Conservation (phyloP, 2,329 filamentous ascomycete species). For the Stachybotrys echinatus region DNA sequence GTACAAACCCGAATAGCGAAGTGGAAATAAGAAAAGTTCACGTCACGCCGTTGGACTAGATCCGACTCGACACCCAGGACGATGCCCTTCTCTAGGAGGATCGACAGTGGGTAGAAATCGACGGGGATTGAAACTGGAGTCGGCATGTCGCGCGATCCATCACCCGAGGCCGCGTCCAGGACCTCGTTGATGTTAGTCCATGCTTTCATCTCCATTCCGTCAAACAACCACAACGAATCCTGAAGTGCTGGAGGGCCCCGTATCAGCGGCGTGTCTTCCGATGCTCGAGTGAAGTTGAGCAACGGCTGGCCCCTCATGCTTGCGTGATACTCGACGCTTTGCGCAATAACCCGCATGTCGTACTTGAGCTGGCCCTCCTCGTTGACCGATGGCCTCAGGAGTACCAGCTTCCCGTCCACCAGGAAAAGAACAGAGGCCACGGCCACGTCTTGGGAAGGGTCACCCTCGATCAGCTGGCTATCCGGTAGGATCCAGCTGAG, state of each 20-base stretch:
- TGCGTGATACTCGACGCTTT: conserved; percentile 93
- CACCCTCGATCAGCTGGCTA: conserved; percentile 79
- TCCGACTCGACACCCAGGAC: conserved; percentile 88
- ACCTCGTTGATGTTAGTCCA: conserved; percentile 90
- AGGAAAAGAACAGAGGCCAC: conserved; percentile 91
- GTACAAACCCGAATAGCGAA: conserved; percentile 75
- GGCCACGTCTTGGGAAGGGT: conserved; percentile 91
- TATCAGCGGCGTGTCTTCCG: conserved; percentile 15
- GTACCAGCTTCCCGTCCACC: conserved; percentile 93
- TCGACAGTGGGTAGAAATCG: conserved; percentile 94
- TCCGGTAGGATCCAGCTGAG: conserved; percentile 96
- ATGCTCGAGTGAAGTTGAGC: conserved; percentile 23
- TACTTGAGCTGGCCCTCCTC: conserved; percentile 86
- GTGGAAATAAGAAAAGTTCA: conserved; percentile 84
- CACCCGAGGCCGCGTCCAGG: conserved; percentile 62
- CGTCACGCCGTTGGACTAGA: conserved; percentile 85
- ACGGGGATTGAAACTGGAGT: conserved; percentile 70
- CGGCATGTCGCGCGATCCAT: conserved; percentile 64
- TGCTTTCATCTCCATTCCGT: conserved; percentile 76
- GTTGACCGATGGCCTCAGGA: conserved; percentile 81
- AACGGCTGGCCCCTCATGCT: conserved; percentile 80
- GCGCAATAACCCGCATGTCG: conserved; percentile 94
- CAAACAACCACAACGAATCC: conserved; percentile 93
- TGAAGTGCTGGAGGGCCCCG: conserved; percentile 49
- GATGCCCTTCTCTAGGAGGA: conserved; percentile 83